A percentile compares a stretch with the other conserved stretches of the same genome.
Conservation (phyloP, 345 rosid genomes). For the Arabidopsis thaliana region DNA sequence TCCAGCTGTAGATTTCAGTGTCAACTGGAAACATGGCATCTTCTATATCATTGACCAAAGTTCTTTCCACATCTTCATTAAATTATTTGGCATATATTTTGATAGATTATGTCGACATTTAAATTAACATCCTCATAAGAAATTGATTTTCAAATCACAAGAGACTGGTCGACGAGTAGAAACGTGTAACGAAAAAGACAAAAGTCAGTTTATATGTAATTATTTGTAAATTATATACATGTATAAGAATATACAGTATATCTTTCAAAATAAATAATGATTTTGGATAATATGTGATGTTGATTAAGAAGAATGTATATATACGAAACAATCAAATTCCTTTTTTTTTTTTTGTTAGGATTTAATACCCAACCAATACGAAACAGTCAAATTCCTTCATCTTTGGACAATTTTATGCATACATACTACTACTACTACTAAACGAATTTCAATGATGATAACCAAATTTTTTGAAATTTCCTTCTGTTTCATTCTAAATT, state of each 20-base stretch:
- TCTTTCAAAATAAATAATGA: neutral
- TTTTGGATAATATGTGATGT: neutral
- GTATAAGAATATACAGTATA: neutral
- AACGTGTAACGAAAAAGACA: conserved; percentile 35
- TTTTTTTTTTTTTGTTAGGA: neutral
- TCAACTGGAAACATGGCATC: conserved; percentile 49
- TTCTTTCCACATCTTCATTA: conserved; percentile 44
- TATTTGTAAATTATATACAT: neutral
- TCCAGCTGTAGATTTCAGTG: conserved; percentile 47
- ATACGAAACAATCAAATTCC: neutral
- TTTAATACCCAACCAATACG: neutral
- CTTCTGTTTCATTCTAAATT: neutral
- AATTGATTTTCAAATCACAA: conserved; percentile 19
- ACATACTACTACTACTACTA: no score
- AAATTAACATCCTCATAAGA: conserved; percentile 15
- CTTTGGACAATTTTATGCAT: no score
- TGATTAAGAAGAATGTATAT: conserved; percentile 2
- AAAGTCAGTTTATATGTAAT: conserved; percentile 19
- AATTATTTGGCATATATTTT: conserved; percentile 4
- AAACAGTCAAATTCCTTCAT: neutral
- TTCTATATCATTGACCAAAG: conserved; percentile 49
- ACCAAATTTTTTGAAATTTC: neutral
- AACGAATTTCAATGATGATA: no score
- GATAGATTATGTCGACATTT: conserved; percentile 33
- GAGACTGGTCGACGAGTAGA: conserved; percentile 32